Percentiles rank a stretch among this genome's conserved stretches.
Evolutionary conservation across 2,329 filamentous ascomycete species (phyloP).

Genomic region (Onygena corvina): DNA sequence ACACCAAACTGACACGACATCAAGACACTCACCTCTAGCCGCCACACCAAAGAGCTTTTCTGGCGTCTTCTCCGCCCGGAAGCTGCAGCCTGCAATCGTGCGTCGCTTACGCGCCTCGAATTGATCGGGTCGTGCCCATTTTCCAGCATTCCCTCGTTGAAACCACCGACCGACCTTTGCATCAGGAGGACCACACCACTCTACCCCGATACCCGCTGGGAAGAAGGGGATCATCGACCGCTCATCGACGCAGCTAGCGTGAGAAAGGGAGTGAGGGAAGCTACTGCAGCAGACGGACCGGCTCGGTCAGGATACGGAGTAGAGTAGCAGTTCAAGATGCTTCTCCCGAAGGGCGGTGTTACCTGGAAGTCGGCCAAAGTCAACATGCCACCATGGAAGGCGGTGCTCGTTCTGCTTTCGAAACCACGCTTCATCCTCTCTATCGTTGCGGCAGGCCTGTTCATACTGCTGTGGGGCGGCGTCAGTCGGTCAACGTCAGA

Average conservation of each 20-base stretch:
- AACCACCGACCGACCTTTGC: background rate
- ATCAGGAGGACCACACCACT: background rate
- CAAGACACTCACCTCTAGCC: background rate
- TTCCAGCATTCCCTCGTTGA: background rate
- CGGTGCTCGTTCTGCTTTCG: constrained; percentile 57
- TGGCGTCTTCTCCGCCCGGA: background rate
- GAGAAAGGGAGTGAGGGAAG: background rate
- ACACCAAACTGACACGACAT: too few relatives aligned
- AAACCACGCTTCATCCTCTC: constrained; percentile 67
- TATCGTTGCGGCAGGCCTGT: constrained; percentile 54
- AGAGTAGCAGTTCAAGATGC: constrained; percentile 41
- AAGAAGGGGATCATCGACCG: background rate
- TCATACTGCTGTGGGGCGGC: constrained; percentile 79
- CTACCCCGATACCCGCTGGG: background rate
- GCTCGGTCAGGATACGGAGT: too few relatives aligned
- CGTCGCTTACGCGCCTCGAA: background rate
- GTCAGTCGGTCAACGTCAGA: constrained; percentile 68
- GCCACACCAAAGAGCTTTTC: background rate
- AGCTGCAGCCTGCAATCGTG: background rate
- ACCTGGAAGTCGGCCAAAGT: constrained; percentile 85
- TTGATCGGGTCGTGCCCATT: background rate
- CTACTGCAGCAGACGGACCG: background rate
- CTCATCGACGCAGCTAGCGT: background rate
- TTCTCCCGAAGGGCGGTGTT: constrained; percentile 78
- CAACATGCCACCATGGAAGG: constrained; percentile 63